Base-by-base conservation (phyloP, 805 yeast species). In the Kazachstania taianensis region DNA sequence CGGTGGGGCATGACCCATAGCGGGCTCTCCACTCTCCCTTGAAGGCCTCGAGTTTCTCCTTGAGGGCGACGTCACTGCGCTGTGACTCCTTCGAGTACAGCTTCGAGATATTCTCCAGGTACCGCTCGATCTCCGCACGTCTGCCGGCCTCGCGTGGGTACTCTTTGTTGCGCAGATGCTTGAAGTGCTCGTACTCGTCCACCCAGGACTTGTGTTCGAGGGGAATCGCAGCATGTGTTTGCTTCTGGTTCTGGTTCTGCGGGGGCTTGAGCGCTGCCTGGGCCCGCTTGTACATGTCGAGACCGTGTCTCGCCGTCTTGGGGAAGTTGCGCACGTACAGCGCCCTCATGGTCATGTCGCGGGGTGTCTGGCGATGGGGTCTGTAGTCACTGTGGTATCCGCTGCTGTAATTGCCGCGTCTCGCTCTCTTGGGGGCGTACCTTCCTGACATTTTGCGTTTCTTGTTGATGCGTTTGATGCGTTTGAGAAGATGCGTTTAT, bases 131-230 rank as follows among this genome's bases (percentile, higher is more conserved):
- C 10, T 14, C 13, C 3, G 33, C 19, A 8, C 13, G n/a, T 15
- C 33, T 6, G 12, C 16, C 3, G 26, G 27, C 16, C 7, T 20
- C 32, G 19, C 18, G 28, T 10, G 20, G 28, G n/a, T 14, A 12
- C 8, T 12, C 20, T 4, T 40, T 28, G 3, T 38, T 27, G 31
- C 30, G 39, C 22, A 52, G 29, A 18, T 36, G 22, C 12, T 42
- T 42, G 32, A 48, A 52, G 35, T 49, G 43, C 3, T 40, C 43
- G 24, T 36, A 39, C 2, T 41, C 41, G 14, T 41, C 39, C 7
- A 50, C 28, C 57, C 57, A 52, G n/a, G n/a, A n/a, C n/a, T n/a
- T n/a, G n/a, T n/a, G n/a, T n/a, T n/a, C n/a, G n/a, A n/a, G n/a
- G n/a, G n/a, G n/a, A 7, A 26, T 25, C 3, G 24, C n/a, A 4